phyloP scores from a whole-genome alignment of 257 asterid genomes.

The Lantana camara region DNA sequence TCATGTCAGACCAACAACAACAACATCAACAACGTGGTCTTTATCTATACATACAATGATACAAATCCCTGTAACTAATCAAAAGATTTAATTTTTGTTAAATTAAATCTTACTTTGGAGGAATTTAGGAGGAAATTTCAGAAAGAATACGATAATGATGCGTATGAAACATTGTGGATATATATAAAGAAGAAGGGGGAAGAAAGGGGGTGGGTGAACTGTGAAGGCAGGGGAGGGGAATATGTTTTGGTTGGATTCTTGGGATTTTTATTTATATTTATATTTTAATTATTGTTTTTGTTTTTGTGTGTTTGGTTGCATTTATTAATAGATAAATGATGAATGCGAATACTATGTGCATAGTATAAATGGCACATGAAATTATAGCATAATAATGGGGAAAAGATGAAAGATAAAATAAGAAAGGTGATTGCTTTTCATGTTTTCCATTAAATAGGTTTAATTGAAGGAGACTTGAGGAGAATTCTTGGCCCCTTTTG shows the following conservation, averaged over 20 bases:
- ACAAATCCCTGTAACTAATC: slow-evolving; percentile 35
- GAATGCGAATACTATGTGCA: slow-evolving; percentile 16
- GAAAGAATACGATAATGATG: slow-evolving; percentile 39
- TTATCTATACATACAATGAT: slow-evolving; percentile 26
- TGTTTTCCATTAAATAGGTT: slow-evolving; percentile 32
- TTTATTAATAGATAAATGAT: slow-evolving; percentile 21
- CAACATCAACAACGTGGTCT: slow-evolving; percentile 39
- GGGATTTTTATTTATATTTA: slow-evolving; percentile 8
- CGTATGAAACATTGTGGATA: slow-evolving; percentile 24
- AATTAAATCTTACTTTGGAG: slow-evolving; percentile 19
- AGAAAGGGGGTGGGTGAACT: slow-evolving; percentile 35
- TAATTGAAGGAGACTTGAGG: slow-evolving; percentile 21
- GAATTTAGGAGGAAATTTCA: slow-evolving; percentile 47
- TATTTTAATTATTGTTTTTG: too few relatives aligned
- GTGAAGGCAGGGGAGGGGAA: slow-evolving; percentile 37
- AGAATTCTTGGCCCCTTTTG: slow-evolving; percentile 28
- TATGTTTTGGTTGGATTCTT: slow-evolving; percentile 42
- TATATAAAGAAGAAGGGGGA: slow-evolving; percentile 27
- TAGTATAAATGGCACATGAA: slow-evolving; percentile 20
- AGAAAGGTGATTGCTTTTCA: slow-evolving; percentile 13
- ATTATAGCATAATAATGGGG: not conserved
- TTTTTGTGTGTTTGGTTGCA: slow-evolving; percentile 31
- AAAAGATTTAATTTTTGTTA: slow-evolving; percentile 24
- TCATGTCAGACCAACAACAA: slow-evolving; percentile 55
- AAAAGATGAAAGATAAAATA: not conserved